These are phyloP conservation scores for Didymella pomorum DNA, from an alignment of 2,329 filamentous ascomycete species.

Conservation along the genomic window DNA sequence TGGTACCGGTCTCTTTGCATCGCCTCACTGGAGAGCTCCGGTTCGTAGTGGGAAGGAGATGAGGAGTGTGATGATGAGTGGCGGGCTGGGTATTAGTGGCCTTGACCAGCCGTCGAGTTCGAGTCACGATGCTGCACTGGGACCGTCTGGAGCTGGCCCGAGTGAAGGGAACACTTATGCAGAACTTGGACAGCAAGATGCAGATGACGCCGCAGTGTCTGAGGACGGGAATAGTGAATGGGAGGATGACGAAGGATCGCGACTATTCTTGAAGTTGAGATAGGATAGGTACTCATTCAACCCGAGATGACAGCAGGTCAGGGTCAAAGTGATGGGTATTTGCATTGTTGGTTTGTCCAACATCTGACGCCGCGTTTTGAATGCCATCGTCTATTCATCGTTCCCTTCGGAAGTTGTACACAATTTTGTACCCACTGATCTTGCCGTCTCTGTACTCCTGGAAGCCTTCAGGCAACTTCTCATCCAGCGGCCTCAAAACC, in stretches of 20 bases:
- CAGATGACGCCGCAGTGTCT: constrained; percentile 1
- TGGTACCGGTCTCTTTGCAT: neutral
- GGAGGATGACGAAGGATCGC: constrained; percentile 6
- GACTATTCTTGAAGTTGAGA: neutral
- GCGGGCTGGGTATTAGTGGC: neutral
- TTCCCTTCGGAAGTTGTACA: constrained; percentile 36
- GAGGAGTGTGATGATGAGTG: neutral
- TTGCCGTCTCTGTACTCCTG: constrained; percentile 51
- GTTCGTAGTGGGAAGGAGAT: neutral
- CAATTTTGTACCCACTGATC: constrained; percentile 54
- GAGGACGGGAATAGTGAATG: constrained; percentile 1
- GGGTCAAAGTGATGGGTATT: neutral
- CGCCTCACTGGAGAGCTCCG: neutral
- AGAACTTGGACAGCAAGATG: neutral
- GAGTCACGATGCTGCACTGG: too few species aligned
- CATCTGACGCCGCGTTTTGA: neutral
- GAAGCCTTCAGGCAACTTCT: constrained; percentile 47
- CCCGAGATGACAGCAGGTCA: neutral
- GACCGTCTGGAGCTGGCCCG: neutral
- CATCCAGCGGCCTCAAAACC: constrained; percentile 36
- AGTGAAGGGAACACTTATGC: neutral
- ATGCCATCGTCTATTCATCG: too few species aligned
- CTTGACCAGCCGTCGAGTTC: neutral
- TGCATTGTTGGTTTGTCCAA: too few species aligned
- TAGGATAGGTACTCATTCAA: neutral